Conservation (phyloP, 2,329 filamentous ascomycete genomes). For the Cladophialophora exuberans region DNA sequence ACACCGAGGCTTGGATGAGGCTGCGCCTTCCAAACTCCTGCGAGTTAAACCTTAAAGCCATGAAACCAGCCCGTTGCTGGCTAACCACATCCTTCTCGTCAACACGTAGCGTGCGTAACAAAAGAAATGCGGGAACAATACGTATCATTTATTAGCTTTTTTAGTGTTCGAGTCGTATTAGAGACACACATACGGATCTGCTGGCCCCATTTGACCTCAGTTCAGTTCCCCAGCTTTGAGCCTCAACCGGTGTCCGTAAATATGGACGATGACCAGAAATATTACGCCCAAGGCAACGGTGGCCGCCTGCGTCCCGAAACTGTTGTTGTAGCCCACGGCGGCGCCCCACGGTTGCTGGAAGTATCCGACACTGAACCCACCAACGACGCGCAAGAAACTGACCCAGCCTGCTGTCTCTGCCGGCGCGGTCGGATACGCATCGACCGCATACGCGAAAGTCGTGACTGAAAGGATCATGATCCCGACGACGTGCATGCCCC, state of each 20-base stretch:
- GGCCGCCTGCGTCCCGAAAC: constrained; percentile 52
- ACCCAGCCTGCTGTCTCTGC: constrained; percentile 58
- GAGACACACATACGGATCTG: too few relatives aligned
- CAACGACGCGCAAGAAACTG: constrained; percentile 52
- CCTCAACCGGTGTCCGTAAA: constrained; percentile 34
- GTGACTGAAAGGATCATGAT: constrained; percentile 42
- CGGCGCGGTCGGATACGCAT: constrained; percentile 57
- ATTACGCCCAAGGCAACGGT: constrained; percentile 41
- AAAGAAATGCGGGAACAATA: too few relatives aligned
- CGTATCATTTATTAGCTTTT: too few relatives aligned
- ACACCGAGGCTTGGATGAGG: too few relatives aligned
- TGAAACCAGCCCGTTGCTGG: too few relatives aligned
- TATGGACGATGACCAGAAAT: constrained; percentile 45
- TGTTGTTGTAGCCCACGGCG: constrained; percentile 46
- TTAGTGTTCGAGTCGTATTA: too few relatives aligned
- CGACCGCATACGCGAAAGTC: constrained; percentile 55
- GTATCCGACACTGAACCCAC: constrained; percentile 53
- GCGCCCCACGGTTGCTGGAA: constrained; percentile 56
- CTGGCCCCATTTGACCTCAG: not conserved
- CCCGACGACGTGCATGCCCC: constrained; percentile 53
- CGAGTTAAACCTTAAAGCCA: too few relatives aligned
- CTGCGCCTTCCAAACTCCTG: too few relatives aligned
- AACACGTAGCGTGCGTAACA: too few relatives aligned
- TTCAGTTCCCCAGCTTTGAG: not conserved
- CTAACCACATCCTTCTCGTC: too few relatives aligned